Evolutionary conservation across 1,284 basidiomycete species (phyloP).

Genomic region (Cryptococcus hybrid): DNA sequence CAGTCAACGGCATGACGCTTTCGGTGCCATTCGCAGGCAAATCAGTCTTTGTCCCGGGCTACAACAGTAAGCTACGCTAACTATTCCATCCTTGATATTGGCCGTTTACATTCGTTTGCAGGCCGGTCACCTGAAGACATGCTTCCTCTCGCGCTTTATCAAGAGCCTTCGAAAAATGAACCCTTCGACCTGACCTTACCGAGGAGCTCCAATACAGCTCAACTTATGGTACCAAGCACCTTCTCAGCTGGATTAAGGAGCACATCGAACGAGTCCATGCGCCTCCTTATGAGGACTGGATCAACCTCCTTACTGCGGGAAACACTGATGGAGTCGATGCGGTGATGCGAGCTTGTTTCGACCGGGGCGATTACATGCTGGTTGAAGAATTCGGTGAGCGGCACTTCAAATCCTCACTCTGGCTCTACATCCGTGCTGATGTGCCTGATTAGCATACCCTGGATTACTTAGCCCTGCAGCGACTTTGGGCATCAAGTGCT

Average conservation of each 20-base stretch:
- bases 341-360: conserved; percentile 26
- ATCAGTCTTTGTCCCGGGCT: conserved; percentile 36
- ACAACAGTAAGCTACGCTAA: conserved; percentile 20
- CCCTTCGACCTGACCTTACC: conserved; percentile 30
- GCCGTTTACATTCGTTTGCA: neutral
- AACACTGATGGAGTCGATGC: conserved; percentile 43
- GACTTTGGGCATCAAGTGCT: conserved; percentile 57
- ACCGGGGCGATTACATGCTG: conserved; percentile 35
- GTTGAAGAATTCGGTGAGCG: conserved; percentile 43
- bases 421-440: neutral
- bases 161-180: conserved; percentile 20
- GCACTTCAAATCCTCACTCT: no score
- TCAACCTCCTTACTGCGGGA: conserved; percentile 32
- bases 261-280: conserved; percentile 29
- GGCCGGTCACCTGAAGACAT: conserved; percentile 20
- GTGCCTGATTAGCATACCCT: conserved; percentile 53
- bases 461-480: conserved; percentile 53
- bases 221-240: conserved; percentile 31
- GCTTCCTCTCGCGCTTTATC: conserved; percentile 24
- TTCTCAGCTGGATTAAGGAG: conserved; percentile 32
- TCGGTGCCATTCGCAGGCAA: conserved; percentile 36
- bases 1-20: conserved; percentile 40
- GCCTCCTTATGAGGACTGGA: conserved; percentile 34
- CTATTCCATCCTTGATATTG: neutral
- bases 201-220: conserved; percentile 34